Conservation (phyloP, 257 asterid species). For the Solanum chmielewskii region DNA sequence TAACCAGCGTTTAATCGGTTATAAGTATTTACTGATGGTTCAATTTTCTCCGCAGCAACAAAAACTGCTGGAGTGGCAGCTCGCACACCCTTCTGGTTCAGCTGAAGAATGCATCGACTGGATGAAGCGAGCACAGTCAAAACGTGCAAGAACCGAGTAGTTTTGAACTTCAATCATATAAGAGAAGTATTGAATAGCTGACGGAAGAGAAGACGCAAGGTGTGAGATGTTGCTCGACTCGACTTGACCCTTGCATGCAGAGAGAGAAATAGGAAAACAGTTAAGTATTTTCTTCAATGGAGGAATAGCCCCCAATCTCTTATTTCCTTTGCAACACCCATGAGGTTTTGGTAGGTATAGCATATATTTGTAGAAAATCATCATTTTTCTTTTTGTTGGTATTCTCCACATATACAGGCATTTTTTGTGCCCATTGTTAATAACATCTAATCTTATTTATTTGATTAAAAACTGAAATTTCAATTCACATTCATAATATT, state of each 20-base stretch:
- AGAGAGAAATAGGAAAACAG: background rate
- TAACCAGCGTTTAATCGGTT: background rate
- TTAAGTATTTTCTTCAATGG: background rate
- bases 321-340: background rate
- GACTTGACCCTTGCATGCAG: background rate
- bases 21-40: background rate
- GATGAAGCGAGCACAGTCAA: constrained; percentile 49
- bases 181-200: background rate
- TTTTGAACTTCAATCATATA: background rate
- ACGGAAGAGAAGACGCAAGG: background rate
- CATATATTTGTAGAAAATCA: background rate
- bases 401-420: background rate
- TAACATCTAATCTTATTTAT: background rate
- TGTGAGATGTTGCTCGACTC: background rate
- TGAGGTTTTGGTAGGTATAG: background rate
- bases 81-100: constrained; percentile 63
- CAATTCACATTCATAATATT: background rate
- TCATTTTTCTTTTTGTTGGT: background rate
- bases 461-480: background rate
- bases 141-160: constrained; percentile 55
- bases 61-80: constrained; percentile 73
- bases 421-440: background rate
- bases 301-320: background rate
- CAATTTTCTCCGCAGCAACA: constrained; percentile 38
- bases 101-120: constrained; percentile 58